Percentiles rank a stretch among this genome's conserved stretches.
Conservation (phyloP, 2,329 filamentous ascomycete species). For the Dothistroma septosporum region DNA sequence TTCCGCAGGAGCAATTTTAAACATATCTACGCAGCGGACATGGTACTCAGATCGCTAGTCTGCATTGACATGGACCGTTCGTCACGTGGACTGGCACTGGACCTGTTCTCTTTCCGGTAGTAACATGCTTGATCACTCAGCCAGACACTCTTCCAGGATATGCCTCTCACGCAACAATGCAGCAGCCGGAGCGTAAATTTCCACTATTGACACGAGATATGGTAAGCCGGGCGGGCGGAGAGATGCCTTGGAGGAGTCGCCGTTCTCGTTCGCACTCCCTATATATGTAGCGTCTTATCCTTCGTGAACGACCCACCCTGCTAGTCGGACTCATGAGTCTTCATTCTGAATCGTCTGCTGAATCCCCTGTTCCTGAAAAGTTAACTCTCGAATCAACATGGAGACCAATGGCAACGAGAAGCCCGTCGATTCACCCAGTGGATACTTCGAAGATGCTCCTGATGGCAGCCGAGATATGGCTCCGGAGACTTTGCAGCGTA, state of each 20-base stretch:
- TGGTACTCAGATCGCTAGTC: background rate
- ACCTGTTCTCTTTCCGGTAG: background rate
- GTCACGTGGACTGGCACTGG: background rate
- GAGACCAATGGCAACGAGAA: background rate
- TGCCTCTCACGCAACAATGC: background rate
- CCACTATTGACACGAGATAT: background rate
- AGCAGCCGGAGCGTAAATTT: background rate
- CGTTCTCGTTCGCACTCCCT: background rate
- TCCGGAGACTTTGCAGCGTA: conserved; percentile 1
- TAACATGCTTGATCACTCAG: background rate
- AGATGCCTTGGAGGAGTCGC: background rate
- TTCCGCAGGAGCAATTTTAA: background rate
- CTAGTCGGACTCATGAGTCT: background rate
- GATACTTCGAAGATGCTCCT: conserved; percentile 2
- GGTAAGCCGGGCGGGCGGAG: background rate
- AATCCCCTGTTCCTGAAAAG: background rate
- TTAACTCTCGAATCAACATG: background rate
- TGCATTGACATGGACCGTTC: background rate
- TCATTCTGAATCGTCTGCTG: background rate
- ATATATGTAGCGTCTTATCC: background rate
- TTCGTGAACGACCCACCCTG: background rate
- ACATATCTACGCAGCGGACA: background rate
- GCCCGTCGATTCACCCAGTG: background rate
- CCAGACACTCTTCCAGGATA: background rate
- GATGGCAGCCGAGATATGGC: conserved; percentile 8